A percentile compares a stretch with the other conserved stretches of the same genome.
phyloP scores from a whole-genome alignment of 495 filamentous ascomycete species.

The Rhypophila decipiens region DNA sequence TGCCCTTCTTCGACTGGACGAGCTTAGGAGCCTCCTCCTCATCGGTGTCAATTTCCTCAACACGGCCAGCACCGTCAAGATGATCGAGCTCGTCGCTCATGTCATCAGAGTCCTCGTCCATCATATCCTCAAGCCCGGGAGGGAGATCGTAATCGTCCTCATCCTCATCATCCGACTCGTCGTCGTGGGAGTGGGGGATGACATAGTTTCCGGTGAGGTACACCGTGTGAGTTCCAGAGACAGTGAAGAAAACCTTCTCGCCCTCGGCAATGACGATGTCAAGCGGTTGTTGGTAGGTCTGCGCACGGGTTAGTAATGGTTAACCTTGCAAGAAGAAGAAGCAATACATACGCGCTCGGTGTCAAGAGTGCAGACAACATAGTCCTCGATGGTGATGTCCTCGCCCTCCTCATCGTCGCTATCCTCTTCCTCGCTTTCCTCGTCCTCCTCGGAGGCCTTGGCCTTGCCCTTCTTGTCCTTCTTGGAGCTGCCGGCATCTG shows the following conservation, averaged over 20 bases:
- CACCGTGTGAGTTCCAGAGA: conserved; percentile 81
- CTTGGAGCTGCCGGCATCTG: conserved; percentile 45
- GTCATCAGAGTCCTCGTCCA: conserved; percentile 58
- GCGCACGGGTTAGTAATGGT: conserved; percentile 17
- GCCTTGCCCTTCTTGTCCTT: conserved; percentile 68
- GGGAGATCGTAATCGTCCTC: conserved; percentile 76
- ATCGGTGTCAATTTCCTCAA: conserved; percentile 80
- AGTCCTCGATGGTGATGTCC: conserved; percentile 70
- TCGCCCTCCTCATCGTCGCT: conserved; percentile 53
- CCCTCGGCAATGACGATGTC: conserved; percentile 82
- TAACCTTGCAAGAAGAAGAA: not conserved
- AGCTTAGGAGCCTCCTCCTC: conserved; percentile 78
- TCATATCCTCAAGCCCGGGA: conserved; percentile 45
- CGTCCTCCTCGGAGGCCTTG: conserved; percentile 62
- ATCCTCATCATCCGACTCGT: conserved; percentile 51
- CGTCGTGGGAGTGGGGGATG: conserved; percentile 45
- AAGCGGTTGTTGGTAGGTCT: conserved; percentile 94
- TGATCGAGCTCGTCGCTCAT: conserved; percentile 83
- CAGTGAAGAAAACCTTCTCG: conserved; percentile 86
- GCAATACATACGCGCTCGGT: conserved; percentile 47
- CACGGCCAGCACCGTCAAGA: conserved; percentile 67
- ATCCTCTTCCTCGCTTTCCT: conserved; percentile 45
- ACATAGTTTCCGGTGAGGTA: conserved; percentile 96
- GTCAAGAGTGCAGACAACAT: conserved; percentile 90
- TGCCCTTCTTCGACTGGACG: conserved; percentile 61